Percentiles rank a stretch among this genome's conserved stretches.
These are phyloP conservation scores for Debaryomycetaceae sp. DNA, from an alignment of 1,139 yeast genomes.

Conservation along the genomic window DNA sequence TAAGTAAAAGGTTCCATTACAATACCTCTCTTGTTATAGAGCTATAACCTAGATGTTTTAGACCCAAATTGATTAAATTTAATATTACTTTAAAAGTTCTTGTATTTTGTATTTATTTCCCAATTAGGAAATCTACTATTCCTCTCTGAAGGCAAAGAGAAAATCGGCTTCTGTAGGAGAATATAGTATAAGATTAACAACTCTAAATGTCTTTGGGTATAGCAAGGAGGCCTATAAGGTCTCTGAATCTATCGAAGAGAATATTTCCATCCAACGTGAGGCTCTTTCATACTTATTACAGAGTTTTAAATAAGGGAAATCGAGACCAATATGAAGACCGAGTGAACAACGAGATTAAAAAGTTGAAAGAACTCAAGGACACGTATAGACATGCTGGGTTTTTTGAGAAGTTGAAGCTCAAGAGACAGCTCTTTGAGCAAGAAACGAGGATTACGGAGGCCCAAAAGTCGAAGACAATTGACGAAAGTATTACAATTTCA, in stretches of 20 bases:
- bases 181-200: neutral
- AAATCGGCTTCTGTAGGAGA: neutral
- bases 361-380: constrained; percentile 21
- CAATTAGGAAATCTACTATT: constrained; percentile 11
- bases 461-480: constrained; percentile 17
- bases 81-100: neutral
- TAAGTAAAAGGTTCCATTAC: too few relatives aligned
- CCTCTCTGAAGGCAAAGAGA: constrained; percentile 15
- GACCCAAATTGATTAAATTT: too few relatives aligned
- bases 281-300: constrained; percentile 4
- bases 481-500: constrained; percentile 18
- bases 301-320: constrained; percentile 6
- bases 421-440: constrained; percentile 23
- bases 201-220: constrained; percentile 6
- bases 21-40: too few relatives aligned
- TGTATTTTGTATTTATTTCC: constrained; percentile 7
- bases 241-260: neutral
- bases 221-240: constrained; percentile 4
- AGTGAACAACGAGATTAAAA: constrained; percentile 16
- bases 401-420: constrained; percentile 23
- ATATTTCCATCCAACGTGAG: neutral
- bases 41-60: too few relatives aligned
- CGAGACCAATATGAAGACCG: constrained; percentile 10
- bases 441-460: constrained; percentile 22
- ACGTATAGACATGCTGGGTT: constrained; percentile 23